Conservation (phyloP, 805 yeast species). For the Myxozyma melibiosi region DNA sequence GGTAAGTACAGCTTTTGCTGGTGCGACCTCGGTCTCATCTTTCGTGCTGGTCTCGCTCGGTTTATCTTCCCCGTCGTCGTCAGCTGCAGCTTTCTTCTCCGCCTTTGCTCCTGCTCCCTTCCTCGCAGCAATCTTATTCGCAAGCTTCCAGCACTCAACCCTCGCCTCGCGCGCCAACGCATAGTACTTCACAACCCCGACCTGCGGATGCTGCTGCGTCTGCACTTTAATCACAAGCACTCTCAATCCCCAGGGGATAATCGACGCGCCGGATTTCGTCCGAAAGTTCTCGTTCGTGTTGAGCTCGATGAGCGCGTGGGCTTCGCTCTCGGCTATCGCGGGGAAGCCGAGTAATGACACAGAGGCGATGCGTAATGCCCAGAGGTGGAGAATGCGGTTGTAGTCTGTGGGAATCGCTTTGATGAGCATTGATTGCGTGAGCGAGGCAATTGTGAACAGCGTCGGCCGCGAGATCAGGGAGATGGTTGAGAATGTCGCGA, state of each 20-base stretch:
- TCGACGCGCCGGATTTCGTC: constrained; percentile 29
- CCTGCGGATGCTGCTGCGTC: constrained; percentile 42
- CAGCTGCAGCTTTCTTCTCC: not conserved
- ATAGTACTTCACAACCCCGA: constrained; percentile 41
- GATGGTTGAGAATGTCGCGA: constrained; percentile 18
- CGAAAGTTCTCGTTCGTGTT: constrained; percentile 34
- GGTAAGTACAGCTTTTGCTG: not conserved
- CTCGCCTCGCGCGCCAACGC: constrained; percentile 43
- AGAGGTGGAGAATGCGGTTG: constrained; percentile 26
- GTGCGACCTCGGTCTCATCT: not conserved
- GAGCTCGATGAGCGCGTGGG: constrained; percentile 37
- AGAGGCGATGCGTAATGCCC: constrained; percentile 24
- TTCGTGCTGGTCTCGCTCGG: too few species aligned
- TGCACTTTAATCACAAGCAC: constrained; percentile 40
- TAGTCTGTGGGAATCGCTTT: constrained; percentile 14
- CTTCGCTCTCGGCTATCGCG: constrained; percentile 41
- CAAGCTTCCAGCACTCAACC: constrained; percentile 27
- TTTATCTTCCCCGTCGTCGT: too few species aligned
- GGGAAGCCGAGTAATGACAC: constrained; percentile 15
- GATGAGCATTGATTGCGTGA: constrained; percentile 14
- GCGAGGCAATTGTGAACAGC: constrained; percentile 17
- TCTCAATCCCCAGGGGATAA: constrained; percentile 43
- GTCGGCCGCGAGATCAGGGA: constrained; percentile 20
- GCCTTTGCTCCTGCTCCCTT: too few species aligned
- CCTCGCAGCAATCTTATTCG: not conserved